phyloP scores from a whole-genome alignment of 2,329 filamentous ascomycete genomes.

The Verticillium alfalfae region DNA sequence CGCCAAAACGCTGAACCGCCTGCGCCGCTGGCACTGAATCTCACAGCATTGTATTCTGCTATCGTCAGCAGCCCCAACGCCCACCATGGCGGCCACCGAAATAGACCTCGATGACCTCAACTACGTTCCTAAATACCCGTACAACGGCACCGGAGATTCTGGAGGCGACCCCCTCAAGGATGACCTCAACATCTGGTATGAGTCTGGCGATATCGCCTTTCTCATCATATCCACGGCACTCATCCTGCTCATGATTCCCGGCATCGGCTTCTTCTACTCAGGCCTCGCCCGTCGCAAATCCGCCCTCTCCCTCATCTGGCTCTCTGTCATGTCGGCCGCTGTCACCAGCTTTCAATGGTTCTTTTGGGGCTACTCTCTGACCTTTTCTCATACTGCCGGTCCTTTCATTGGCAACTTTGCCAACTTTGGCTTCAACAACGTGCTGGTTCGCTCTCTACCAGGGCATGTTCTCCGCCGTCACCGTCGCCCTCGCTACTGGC shows the following conservation, averaged over 20 bases:
- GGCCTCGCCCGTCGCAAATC: slow-evolving; percentile 85
- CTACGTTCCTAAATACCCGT: slow-evolving; percentile 44
- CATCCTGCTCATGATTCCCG: slow-evolving; percentile 88
- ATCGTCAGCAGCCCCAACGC: slow-evolving; percentile 18
- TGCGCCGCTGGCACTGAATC: background rate
- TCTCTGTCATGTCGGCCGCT: slow-evolving; percentile 79
- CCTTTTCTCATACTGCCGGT: slow-evolving; percentile 73
- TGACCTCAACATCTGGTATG: slow-evolving; percentile 74
- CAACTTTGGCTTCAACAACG: slow-evolving; percentile 75
- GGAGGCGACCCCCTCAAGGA: slow-evolving; percentile 64
- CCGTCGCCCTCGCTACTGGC: slow-evolving; percentile 77
- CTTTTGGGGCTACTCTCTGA: slow-evolving; percentile 82
- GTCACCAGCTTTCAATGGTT: slow-evolving; percentile 92
- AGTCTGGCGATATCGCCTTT: slow-evolving; percentile 80
- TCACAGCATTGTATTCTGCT: background rate
- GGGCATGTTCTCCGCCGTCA: slow-evolving; percentile 84
- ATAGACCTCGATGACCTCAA: slow-evolving; percentile 36
- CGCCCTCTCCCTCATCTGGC: slow-evolving; percentile 83
- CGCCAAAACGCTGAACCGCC: background rate
- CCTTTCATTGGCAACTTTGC: slow-evolving; percentile 71
- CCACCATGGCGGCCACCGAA: slow-evolving; percentile 5
- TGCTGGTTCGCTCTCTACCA: slow-evolving; percentile 84
- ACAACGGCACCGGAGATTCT: slow-evolving; percentile 58
- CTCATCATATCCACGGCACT: slow-evolving; percentile 76
- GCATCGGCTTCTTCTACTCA: slow-evolving; percentile 92